Base-by-base conservation (phyloP, 2,329 filamentous ascomycete genomes). In the Colletotrichum filicis region DNA sequence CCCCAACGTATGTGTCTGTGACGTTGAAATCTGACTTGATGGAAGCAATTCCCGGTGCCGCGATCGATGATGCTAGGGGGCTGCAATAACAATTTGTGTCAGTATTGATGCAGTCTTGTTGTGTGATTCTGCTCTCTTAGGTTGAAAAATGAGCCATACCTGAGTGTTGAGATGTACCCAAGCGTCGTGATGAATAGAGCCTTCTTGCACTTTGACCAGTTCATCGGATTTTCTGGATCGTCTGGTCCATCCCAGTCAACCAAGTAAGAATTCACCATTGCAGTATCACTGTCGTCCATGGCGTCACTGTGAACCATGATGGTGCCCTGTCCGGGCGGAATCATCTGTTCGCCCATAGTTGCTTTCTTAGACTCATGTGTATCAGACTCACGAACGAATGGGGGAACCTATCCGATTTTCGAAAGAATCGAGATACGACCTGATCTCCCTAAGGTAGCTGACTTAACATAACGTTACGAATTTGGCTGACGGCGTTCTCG, bases 21-120 rank as follows among this genome's bases (percentile, higher is more conserved):
- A 84, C 87, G 32, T 86, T 68, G 78, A 94, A 94, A 26, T 93
- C 90, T 5, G 76, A 63, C 85, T 93, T 88, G 0, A 94, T 83
- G 4, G 89, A 81, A 0, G 89, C 87, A 0, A 93, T 89, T 5
- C 89, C 91, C 0, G 92, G 92, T 0, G 92, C 92, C 76, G 94
- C 92, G 83, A 93, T 93, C 26, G 86, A 87, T 0, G 85, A 86
- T 0, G 84, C 84, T 1, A 88, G 75, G 0, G 85, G 86, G 2
- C 86, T 86, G 46, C 19, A 3, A 22, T 32, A 32, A 9, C 30
- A 32, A 32, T 32, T 32, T 8, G 9, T 32, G 1, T 32, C 4
- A n/a, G 19, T 49, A n/a, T 22, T 6, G n/a, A 11, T n/a, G 8
- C 19, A n/a, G 42, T 22, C 8, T 8, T n/a, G 19, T 11, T 19